These are phyloP conservation scores for Lipomyces mesembrius DNA, from an alignment of 805 yeast genomes.

Conservation along the genomic window DNA sequence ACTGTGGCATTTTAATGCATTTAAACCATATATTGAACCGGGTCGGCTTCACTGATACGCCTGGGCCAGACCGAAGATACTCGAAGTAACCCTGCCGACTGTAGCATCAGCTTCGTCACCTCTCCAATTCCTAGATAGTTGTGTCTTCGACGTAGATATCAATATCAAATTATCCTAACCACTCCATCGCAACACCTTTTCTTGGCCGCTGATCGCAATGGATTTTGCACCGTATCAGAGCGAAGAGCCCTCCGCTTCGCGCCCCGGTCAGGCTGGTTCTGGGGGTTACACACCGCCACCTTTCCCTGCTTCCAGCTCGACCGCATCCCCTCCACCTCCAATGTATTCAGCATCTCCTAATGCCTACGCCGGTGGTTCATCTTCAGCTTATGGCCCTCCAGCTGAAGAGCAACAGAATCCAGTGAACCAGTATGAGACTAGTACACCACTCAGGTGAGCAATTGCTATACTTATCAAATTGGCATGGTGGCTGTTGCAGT, in stretches of 20 bases:
- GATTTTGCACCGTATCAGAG: slow-evolving; percentile 39
- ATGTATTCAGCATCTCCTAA: slow-evolving; percentile 26
- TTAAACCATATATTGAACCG: too few relatives aligned
- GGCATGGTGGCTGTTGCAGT: background rate
- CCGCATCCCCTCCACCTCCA: slow-evolving; percentile 29
- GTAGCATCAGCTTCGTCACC: too few relatives aligned
- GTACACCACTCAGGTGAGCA: slow-evolving; percentile 33
- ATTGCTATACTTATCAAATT: background rate
- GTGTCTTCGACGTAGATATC: too few relatives aligned
- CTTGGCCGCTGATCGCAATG: slow-evolving; percentile 16
- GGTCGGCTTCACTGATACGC: too few relatives aligned
- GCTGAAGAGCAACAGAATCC: slow-evolving; percentile 25
- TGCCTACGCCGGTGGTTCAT: slow-evolving; percentile 19
- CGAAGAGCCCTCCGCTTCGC: slow-evolving; percentile 35
- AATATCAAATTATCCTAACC: background rate
- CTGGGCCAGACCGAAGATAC: background rate
- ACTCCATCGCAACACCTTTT: background rate
- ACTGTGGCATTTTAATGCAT: too few relatives aligned
- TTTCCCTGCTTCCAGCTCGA: slow-evolving; percentile 1
- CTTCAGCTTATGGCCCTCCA: slow-evolving; percentile 11
- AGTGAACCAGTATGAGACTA: slow-evolving; percentile 36
- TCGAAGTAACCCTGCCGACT: too few relatives aligned
- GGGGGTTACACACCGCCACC: slow-evolving; percentile 22
- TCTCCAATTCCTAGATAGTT: too few relatives aligned
- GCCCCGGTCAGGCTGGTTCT: slow-evolving; percentile 14